These are phyloP conservation scores for Xylariales sp. DNA, from an alignment of 2,329 filamentous ascomycete species.

Conservation along the genomic window DNA sequence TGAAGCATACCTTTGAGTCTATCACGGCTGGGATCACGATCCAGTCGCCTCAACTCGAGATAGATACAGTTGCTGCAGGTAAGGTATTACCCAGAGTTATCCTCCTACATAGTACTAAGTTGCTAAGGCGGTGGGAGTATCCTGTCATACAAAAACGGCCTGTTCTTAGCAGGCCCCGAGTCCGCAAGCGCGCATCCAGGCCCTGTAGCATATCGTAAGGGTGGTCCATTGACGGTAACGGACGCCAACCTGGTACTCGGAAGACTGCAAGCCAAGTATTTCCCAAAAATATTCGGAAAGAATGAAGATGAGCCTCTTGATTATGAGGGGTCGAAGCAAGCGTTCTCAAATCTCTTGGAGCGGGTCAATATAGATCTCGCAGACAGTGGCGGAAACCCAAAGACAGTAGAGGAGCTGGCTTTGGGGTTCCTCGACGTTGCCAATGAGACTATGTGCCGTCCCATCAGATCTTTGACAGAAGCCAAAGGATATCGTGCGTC, in stretches of 20 bases:
- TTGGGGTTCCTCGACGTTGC: slow-evolving; percentile 72
- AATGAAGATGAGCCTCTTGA: slow-evolving; percentile 55
- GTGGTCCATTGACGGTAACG: slow-evolving; percentile 65
- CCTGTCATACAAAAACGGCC: slow-evolving; percentile 65
- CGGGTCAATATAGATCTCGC: slow-evolving; percentile 33
- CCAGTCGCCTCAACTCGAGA: slow-evolving; percentile 74
- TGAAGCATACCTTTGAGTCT: slow-evolving; percentile 30
- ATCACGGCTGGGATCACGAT: slow-evolving; percentile 65
- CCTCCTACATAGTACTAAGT: not conserved
- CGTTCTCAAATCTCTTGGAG: slow-evolving; percentile 36
- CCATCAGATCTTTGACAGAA: slow-evolving; percentile 61
- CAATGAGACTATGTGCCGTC: slow-evolving; percentile 71
- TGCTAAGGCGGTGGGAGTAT: slow-evolving; percentile 59
- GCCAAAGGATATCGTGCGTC: slow-evolving; percentile 38
- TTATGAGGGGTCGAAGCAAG: slow-evolving; percentile 32
- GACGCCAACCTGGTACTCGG: slow-evolving; percentile 69
- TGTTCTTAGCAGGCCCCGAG: slow-evolving; percentile 70
- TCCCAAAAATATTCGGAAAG: slow-evolving; percentile 68
- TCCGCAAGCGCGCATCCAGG: slow-evolving; percentile 69
- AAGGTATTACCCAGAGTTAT: not conserved
- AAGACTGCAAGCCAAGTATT: slow-evolving; percentile 56
- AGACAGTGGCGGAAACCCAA: slow-evolving; percentile 8
- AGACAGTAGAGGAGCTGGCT: slow-evolving; percentile 40
- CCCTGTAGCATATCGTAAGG: slow-evolving; percentile 69
- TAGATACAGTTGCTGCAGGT: slow-evolving; percentile 70